Conservation (phyloP, 2,329 filamentous ascomycete genomes). For the Hypoxylon rubiginosum region DNA sequence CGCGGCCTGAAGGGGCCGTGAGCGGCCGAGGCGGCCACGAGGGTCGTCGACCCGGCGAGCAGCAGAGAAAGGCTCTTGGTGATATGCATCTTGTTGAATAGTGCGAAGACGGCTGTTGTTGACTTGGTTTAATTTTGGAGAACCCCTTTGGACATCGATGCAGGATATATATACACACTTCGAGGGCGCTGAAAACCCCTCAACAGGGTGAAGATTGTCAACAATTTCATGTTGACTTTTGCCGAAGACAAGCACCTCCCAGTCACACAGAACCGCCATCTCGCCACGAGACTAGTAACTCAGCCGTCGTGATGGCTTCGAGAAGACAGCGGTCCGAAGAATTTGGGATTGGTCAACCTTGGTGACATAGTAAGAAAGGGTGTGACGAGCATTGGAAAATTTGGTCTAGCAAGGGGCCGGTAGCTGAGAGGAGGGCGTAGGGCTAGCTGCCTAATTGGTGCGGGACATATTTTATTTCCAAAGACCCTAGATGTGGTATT, state of each 20-base stretch:
- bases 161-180: slow-evolving; percentile 35
- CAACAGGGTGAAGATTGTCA: slow-evolving; percentile 2
- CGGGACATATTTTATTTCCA: slow-evolving; percentile 38
- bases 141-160: slow-evolving; percentile 7
- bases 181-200: background rate
- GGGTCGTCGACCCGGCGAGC: slow-evolving; percentile 23
- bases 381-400: slow-evolving; percentile 4
- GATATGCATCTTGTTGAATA: slow-evolving; percentile 31
- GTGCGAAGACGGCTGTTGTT: slow-evolving; percentile 12
- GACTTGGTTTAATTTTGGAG: slow-evolving; percentile 14
- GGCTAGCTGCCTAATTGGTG: slow-evolving; percentile 32
- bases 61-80: slow-evolving; percentile 27
- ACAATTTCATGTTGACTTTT: slow-evolving; percentile 5
- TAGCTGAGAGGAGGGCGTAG: slow-evolving; percentile 34
- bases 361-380: slow-evolving; percentile 36
- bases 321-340: background rate
- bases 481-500: slow-evolving; percentile 27
- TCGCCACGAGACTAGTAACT: slow-evolving; percentile 8
- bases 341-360: slow-evolving; percentile 23
- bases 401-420: slow-evolving; percentile 27
- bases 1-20: background rate
- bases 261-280: slow-evolving; percentile 13
- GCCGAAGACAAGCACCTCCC: slow-evolving; percentile 1
- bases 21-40: slow-evolving; percentile 15
- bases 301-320: slow-evolving; percentile 9